Evolutionary conservation across 2,329 filamentous ascomycete species (phyloP).

Genomic region (Purpureocillium lavendulum): DNA sequence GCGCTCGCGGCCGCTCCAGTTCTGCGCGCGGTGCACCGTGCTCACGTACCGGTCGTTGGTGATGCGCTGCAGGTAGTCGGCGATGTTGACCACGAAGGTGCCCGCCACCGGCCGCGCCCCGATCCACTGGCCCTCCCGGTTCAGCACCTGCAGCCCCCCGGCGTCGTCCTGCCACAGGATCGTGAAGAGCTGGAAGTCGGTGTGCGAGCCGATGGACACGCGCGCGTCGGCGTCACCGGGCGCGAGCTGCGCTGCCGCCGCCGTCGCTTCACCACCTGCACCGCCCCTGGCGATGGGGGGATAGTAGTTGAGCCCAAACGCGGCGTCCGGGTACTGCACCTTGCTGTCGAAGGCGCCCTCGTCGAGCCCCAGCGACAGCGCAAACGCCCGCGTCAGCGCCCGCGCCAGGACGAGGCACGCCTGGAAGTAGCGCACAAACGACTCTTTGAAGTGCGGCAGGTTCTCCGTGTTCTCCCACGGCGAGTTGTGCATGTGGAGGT

Average conservation of each 20-base stretch:
- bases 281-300: slow-evolving; percentile 13
- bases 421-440: slow-evolving; percentile 37
- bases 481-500: slow-evolving; percentile 27
- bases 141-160: slow-evolving; percentile 35
- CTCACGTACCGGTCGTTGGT: slow-evolving; percentile 40
- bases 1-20: slow-evolving; percentile 26
- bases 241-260: background rate
- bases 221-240: slow-evolving; percentile 2
- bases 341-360: slow-evolving; percentile 48
- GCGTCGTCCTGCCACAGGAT: slow-evolving; percentile 34
- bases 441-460: slow-evolving; percentile 37
- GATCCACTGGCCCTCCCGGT: slow-evolving; percentile 30
- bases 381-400: slow-evolving; percentile 42
- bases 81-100: slow-evolving; percentile 43
- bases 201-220: slow-evolving; percentile 41
- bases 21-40: slow-evolving; percentile 40
- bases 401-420: slow-evolving; percentile 41
- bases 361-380: slow-evolving; percentile 42
- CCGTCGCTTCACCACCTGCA: too few relatives aligned
- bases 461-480: slow-evolving; percentile 43
- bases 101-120: slow-evolving; percentile 28
- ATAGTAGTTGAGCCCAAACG: slow-evolving; percentile 32
- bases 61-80: slow-evolving; percentile 40
- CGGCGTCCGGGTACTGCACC: slow-evolving; percentile 40
- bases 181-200: slow-evolving; percentile 44